A percentile compares a stretch with the other conserved stretches of the same genome.
These are phyloP conservation scores for Mucor irregularis DNA, from an alignment of 371 early-diverging fungal species.

Conservation along the genomic window DNA sequence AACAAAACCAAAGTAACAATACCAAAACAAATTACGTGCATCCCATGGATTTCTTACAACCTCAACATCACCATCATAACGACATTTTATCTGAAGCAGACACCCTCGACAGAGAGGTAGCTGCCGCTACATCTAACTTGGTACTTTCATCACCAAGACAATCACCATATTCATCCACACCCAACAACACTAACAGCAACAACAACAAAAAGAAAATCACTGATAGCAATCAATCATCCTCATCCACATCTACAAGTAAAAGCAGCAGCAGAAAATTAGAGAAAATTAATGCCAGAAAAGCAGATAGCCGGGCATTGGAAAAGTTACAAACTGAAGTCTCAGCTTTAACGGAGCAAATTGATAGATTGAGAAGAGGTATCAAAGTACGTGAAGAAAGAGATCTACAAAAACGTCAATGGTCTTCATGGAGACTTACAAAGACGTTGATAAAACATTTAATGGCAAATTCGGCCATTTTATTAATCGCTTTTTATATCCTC, in stretches of 20 bases:
- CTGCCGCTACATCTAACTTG: constrained; percentile 32
- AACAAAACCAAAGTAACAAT: constrained; percentile 10
- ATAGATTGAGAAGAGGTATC: constrained; percentile 29
- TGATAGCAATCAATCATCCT: background rate
- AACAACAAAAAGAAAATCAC: constrained; percentile 1
- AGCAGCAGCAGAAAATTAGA: background rate
- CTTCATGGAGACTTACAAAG: constrained; percentile 21
- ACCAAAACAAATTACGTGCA: constrained; percentile 10
- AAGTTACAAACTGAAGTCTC: constrained; percentile 51
- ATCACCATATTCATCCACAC: constrained; percentile 20
- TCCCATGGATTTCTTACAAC: constrained; percentile 27
- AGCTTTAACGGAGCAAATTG: constrained; percentile 51
- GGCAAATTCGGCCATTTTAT: constrained; percentile 34
- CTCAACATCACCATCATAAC: background rate
- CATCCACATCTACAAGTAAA: background rate
- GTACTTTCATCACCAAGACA: constrained; percentile 22
- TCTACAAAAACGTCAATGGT: constrained; percentile 22
- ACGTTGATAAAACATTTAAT: constrained; percentile 32
- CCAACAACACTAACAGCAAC: too few relatives aligned
- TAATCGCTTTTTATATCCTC: constrained; percentile 33
- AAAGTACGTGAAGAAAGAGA: constrained; percentile 27
- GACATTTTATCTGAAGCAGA: constrained; percentile 38
- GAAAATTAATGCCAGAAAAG: background rate
- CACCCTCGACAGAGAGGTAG: constrained; percentile 46
- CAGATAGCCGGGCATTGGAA: constrained; percentile 36